Evolutionary conservation across 805 yeast species (phyloP).

Genomic region (Yamadazyma laniorum): DNA sequence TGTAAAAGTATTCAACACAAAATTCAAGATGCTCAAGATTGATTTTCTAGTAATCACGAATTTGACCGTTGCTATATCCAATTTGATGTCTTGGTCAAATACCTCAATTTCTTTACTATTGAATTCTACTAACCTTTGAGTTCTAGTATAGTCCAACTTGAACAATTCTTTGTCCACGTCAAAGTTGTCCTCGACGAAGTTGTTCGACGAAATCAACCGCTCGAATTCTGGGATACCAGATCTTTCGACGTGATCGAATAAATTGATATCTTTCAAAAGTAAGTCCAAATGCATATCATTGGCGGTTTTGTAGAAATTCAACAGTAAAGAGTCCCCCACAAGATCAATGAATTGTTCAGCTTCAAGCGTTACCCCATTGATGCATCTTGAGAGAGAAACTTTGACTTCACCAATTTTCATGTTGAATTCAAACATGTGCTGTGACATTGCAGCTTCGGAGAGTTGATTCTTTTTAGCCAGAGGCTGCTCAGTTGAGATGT

Average conservation of each 20-base stretch:
- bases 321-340: slow-evolving; percentile 59
- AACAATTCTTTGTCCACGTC: slow-evolving; percentile 45
- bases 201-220: slow-evolving; percentile 65
- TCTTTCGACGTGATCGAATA: slow-evolving; percentile 73
- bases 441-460: slow-evolving; percentile 32
- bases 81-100: slow-evolving; percentile 70
- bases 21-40: slow-evolving; percentile 73
- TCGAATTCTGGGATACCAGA: slow-evolving; percentile 63
- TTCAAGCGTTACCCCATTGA: slow-evolving; percentile 54
- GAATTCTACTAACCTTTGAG: slow-evolving; percentile 57
- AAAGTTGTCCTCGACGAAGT: slow-evolving; percentile 27
- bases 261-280: slow-evolving; percentile 58
- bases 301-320: slow-evolving; percentile 59
- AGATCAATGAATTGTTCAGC: slow-evolving; percentile 72
- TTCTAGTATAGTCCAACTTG: slow-evolving; percentile 55
- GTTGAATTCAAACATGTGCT: slow-evolving; percentile 68
- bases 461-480: not conserved
- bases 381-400: slow-evolving; percentile 65
- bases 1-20: slow-evolving; percentile 81
- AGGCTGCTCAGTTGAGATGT: not conserved
- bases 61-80: slow-evolving; percentile 75
- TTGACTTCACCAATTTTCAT: slow-evolving; percentile 66
- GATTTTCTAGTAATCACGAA: slow-evolving; percentile 77
- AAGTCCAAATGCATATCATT: slow-evolving; percentile 66
- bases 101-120: slow-evolving; percentile 58